These are phyloP conservation scores for Silene conica DNA, from an alignment of 148 eudicot genomes.

Conservation along the genomic window DNA sequence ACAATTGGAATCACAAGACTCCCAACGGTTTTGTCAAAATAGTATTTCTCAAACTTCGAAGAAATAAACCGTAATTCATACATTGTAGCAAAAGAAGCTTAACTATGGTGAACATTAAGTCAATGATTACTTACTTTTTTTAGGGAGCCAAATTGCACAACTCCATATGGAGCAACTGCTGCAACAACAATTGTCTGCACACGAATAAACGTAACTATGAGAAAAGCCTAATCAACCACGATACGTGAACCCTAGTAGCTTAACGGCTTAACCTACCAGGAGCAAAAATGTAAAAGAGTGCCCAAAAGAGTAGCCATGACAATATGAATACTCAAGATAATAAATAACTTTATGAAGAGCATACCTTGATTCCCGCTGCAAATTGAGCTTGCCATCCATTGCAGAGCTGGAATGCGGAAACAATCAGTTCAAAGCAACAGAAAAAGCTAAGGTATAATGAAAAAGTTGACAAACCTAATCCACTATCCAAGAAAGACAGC, in stretches of 20 bases:
- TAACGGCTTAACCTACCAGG: no score
- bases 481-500: not conserved
- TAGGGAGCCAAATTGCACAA: slow-evolving; percentile 36
- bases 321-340: not conserved
- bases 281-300: not conserved
- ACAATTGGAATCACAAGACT: no score
- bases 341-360: slow-evolving; percentile 6
- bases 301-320: not conserved
- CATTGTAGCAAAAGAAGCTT: not conserved
- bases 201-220: not conserved
- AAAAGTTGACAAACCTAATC: not conserved
- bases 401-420: slow-evolving; percentile 44
- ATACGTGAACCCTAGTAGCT: no score
- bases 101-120: not conserved
- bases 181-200: slow-evolving; percentile 21
- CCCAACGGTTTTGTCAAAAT: no score
- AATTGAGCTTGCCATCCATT: slow-evolving; percentile 78
- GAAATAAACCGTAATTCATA: no score
- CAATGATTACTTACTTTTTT: slow-evolving; percentile 45
- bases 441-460: not conserved
- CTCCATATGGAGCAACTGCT: slow-evolving; percentile 18
- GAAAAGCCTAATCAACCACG: not conserved
- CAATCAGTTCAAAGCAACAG: slow-evolving; percentile 8
- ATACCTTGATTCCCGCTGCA: slow-evolving; percentile 81
- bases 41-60: no score